Conservation (phyloP, 306 rosid genomes). For the Quercus dentata region DNA sequence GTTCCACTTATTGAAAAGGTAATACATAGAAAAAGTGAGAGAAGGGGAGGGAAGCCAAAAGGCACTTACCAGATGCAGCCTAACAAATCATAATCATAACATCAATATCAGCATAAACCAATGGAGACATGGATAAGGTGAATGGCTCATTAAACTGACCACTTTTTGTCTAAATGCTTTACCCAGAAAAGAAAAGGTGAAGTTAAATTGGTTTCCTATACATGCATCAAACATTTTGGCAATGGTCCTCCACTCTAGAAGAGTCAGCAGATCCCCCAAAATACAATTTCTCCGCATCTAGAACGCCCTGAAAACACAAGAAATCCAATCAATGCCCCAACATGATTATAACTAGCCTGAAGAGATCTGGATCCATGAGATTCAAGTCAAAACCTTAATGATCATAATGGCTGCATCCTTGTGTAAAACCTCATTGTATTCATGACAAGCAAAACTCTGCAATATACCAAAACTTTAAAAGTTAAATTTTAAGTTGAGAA, state of each 20-base stretch:
- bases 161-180: too few species aligned
- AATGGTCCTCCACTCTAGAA: constrained; percentile 8
- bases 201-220: neutral
- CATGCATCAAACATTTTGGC: neutral
- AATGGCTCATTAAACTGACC: neutral
- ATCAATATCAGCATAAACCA: neutral
- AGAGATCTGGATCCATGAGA: constrained; percentile 19
- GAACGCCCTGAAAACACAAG: constrained; percentile 61
- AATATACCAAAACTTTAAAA: constrained; percentile 20
- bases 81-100: neutral
- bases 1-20: too few species aligned
- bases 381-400: constrained; percentile 53
- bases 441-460: constrained; percentile 76
- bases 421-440: constrained; percentile 80
- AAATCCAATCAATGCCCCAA: constrained; percentile 19
- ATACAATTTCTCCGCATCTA: constrained; percentile 52
- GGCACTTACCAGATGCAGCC: too few species aligned
- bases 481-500: neutral
- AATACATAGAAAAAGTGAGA: too few species aligned
- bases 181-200: too few species aligned
- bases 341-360: constrained; percentile 5
- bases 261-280: neutral
- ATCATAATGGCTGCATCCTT: constrained; percentile 83
- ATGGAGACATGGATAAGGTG: neutral
- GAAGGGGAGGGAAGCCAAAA: too few species aligned